Evolutionary conservation across 371 early-diverging fungal species (phyloP).

Genomic region (Rhizopus stolonifer): DNA sequence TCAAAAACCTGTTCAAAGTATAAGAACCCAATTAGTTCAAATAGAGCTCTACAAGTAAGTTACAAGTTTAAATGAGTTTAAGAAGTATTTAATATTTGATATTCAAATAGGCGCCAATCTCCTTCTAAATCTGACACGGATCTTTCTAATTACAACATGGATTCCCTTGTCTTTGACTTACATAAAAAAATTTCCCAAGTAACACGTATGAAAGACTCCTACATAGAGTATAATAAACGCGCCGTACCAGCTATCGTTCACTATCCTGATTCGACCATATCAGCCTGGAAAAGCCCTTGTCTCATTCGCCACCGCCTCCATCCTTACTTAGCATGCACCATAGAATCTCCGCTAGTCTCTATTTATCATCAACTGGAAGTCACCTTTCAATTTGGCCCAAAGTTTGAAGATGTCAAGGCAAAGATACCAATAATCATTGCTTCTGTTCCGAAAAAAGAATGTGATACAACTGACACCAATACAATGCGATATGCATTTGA

Average conservation of each 20-base stretch:
- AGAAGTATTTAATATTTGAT: background rate
- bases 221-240: constrained; percentile 27
- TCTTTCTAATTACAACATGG: constrained; percentile 17
- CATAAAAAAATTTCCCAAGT: constrained; percentile 16
- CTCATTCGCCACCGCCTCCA: constrained; percentile 32
- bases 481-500: constrained; percentile 27
- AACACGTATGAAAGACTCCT: constrained; percentile 19
- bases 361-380: constrained; percentile 43
- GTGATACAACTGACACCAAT: background rate
- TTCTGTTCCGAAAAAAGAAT: constrained; percentile 22
- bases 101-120: constrained; percentile 27
- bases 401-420: constrained; percentile 35
- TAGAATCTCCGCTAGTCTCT: constrained; percentile 38
- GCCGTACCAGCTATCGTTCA: constrained; percentile 35
- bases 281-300: constrained; percentile 35
- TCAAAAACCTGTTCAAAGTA: constrained; percentile 31
- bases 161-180: constrained; percentile 17
- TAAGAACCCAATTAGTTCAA: constrained; percentile 37
- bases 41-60: constrained; percentile 40
- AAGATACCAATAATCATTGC: constrained; percentile 38
- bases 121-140: constrained; percentile 36
- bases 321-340: constrained; percentile 28
- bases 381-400: constrained; percentile 38
- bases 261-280: constrained; percentile 17
- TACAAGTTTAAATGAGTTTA: background rate